Percentiles rank a stretch among this genome's conserved stretches.
Conservation (phyloP, 257 asterid species). For the Nicotiana benthamiana region DNA sequence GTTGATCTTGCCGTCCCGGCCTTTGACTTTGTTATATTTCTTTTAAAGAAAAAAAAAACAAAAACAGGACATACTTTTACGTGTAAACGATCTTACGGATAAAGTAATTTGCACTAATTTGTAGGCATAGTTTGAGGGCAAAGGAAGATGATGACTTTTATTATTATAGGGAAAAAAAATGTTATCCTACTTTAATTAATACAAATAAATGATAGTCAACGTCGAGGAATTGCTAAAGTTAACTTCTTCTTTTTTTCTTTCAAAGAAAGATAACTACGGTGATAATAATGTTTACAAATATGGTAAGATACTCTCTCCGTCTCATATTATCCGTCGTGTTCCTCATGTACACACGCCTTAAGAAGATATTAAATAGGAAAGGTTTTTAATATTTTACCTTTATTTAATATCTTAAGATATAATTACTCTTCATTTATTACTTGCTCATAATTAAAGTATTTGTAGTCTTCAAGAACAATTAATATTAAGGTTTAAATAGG, state of each 20-base stretch:
- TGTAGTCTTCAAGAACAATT: too few species aligned
- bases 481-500: too few species aligned
- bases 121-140: conserved; percentile 35
- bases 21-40: conserved; percentile 28
- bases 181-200: not conserved
- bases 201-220: not conserved
- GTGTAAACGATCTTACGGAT: conserved; percentile 4
- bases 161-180: not conserved
- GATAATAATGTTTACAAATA: not conserved
- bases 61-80: conserved; percentile 25
- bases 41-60: not conserved
- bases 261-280: not conserved
- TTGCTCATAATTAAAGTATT: too few species aligned
- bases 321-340: too few species aligned
- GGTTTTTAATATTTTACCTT: too few species aligned
- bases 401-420: too few species aligned
- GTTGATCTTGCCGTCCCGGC: not conserved
- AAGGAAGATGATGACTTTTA: conserved; percentile 20
- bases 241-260: not conserved
- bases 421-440: too few species aligned
- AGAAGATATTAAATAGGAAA: too few species aligned
- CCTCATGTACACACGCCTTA: too few species aligned
- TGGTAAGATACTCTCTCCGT: too few species aligned
- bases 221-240: not conserved
- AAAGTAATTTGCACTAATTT: conserved; percentile 8